Percentiles rank a stretch among this genome's conserved stretches.
Conservation (phyloP, 164 flowering plant species). For the Taxillus chinensis region DNA sequence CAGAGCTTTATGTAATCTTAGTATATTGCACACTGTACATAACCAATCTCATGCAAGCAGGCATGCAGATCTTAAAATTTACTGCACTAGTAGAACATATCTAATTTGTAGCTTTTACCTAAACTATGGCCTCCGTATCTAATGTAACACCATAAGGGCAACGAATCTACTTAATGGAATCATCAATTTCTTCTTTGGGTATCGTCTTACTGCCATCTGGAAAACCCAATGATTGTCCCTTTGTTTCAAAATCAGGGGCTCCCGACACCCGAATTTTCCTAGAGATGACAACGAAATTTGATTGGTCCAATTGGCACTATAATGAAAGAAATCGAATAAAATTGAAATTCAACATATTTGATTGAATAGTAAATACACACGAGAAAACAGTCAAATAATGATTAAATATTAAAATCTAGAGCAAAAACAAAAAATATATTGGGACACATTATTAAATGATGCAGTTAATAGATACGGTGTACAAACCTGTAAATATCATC, state of each 20-base stretch:
- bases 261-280: slow-evolving; percentile 86
- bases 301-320: background rate
- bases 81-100: no score
- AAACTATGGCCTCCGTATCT: slow-evolving; percentile 59
- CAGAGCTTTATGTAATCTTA: no score
- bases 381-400: background rate
- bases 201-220: slow-evolving; percentile 39
- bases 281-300: background rate
- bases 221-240: slow-evolving; percentile 29
- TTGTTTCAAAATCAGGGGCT: slow-evolving; percentile 75
- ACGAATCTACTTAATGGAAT: slow-evolving; percentile 49
- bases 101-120: slow-evolving; percentile 29
- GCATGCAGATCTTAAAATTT: no score
- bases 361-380: background rate
- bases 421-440: no score
- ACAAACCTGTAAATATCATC: no score
- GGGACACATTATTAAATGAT: no score
- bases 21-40: no score
- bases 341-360: no score
- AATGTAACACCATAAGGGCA: slow-evolving; percentile 80
- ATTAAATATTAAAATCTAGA: no score
- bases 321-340: no score
- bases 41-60: no score
- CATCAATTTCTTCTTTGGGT: slow-evolving; percentile 62
- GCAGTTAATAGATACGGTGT: no score